phyloP scores from a whole-genome alignment of 2,329 filamentous ascomycete species.

The Botrytis squamosa region DNA sequence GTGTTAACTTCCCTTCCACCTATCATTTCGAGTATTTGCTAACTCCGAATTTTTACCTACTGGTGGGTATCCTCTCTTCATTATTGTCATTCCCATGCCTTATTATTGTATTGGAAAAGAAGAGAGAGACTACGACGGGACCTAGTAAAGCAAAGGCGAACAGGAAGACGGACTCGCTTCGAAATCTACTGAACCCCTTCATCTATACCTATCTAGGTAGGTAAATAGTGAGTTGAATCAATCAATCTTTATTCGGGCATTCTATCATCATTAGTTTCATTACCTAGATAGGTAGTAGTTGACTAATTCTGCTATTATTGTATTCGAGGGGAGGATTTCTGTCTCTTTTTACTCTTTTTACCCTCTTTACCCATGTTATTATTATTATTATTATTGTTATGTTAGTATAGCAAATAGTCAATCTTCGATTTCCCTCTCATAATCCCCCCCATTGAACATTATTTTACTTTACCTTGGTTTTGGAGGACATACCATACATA shows the following conservation, averaged over 20 bases:
- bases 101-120: background rate
- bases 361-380: too few species aligned
- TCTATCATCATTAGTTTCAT: background rate
- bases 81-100: background rate
- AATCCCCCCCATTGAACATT: background rate
- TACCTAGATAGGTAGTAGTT: background rate
- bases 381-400: background rate
- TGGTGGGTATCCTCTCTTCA: background rate
- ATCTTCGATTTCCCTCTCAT: background rate
- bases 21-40: background rate
- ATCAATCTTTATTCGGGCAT: background rate
- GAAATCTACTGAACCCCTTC: constrained; percentile 15
- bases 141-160: background rate
- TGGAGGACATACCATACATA: too few species aligned
- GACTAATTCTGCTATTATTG: background rate
- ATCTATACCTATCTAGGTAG: background rate
- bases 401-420: background rate
- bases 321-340: background rate
- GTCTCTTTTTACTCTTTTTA: background rate
- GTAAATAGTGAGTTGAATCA: too few species aligned
- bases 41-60: background rate
- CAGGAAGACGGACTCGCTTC: constrained; percentile 14
- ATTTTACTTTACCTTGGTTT: background rate
- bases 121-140: too few species aligned
- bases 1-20: background rate